Conservation (phyloP, 139 green algal species). For the Asterochloris sp. region DNA sequence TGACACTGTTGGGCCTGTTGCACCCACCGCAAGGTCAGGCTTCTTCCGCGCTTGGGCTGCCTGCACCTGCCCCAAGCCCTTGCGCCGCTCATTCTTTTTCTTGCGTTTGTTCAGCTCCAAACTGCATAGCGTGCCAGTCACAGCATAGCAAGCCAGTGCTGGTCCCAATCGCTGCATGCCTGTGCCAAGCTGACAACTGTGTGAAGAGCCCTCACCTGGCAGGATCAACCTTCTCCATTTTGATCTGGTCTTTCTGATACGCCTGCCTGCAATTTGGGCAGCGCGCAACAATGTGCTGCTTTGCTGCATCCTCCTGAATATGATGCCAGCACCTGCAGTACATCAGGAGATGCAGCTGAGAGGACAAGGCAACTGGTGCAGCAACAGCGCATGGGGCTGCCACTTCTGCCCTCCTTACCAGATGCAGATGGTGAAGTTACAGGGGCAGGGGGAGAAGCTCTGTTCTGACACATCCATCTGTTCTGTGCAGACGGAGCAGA, state of each 20-base stretch:
- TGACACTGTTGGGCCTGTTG: too few relatives aligned
- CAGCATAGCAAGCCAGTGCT: too few relatives aligned
- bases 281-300: slow-evolving; percentile 55
- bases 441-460: slow-evolving; percentile 1
- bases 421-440: slow-evolving; percentile 49
- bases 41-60: too few relatives aligned
- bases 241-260: slow-evolving; percentile 80
- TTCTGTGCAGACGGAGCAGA: too few relatives aligned
- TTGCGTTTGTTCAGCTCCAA: too few relatives aligned
- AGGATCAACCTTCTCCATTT: slow-evolving; percentile 23
- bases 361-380: slow-evolving; percentile 56
- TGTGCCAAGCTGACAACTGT: too few relatives aligned
- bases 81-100: too few relatives aligned
- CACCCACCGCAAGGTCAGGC: too few relatives aligned
- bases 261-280: slow-evolving; percentile 79
- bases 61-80: too few relatives aligned
- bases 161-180: too few relatives aligned
- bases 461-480: too few relatives aligned
- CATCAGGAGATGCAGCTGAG: slow-evolving; percentile 47
- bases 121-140: too few relatives aligned
- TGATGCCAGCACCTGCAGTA: slow-evolving; percentile 82
- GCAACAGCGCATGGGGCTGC: slow-evolving; percentile 51
- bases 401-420: slow-evolving; percentile 85
- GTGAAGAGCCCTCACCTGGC: slow-evolving; percentile 1
- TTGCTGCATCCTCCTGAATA: slow-evolving; percentile 77